Evolutionary conservation across 768 basidiomycete genomes (phyloP), one percentile per base, ranked within the genome.

Genomic region (Xerocomus spinulosus): DNA sequence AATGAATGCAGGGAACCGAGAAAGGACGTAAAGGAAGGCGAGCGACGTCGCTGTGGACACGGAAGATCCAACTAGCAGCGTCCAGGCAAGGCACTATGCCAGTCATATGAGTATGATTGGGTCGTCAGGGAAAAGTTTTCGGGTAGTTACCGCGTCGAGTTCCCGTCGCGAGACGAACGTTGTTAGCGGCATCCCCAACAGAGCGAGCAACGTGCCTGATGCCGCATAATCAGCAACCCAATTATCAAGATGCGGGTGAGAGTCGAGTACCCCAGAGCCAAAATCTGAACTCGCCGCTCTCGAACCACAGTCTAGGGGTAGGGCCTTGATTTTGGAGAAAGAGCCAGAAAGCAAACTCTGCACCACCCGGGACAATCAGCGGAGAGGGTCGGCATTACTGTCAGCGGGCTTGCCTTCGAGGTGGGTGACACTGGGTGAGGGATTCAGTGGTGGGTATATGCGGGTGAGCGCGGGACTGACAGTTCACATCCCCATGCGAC

Each of bases 311-410:
- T 4, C 82, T 78, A 58, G 82, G 79, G 36, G 72, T 68, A 0
- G 84, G 83, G 4, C 84, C 83, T 67, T 90, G 88, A 53, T 88
- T 79, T 25, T 89, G 74, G 18, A 92, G 75, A 63, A 91, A 92
- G 24, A 91, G 59, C 89, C 89, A 92, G 59, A 90, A 91, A 0
- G 82, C 73, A 13, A 91, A 74, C 61, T 89, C 87, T 88, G 62
- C 21, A 23, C 14, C 8, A 24, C 24, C 9, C 8, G 20, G 25
- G 34, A 29, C 12, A n/a, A 41, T 54, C 42, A 56, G 52, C 23
- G 32, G 21, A 18, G 48, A 18, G 48, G 7, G 41, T 36, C 6
- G 34, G 42, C 10, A 52, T 30, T 37, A 20, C 4, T 9, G 45
- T 35, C 35, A 25, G 42, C 14, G 24, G 18, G 43, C 56, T 45